A percentile compares a stretch with the other conserved stretches of the same genome.
Conservation (phyloP, 2,329 filamentous ascomycete genomes). For the Leptographium flavum region DNA sequence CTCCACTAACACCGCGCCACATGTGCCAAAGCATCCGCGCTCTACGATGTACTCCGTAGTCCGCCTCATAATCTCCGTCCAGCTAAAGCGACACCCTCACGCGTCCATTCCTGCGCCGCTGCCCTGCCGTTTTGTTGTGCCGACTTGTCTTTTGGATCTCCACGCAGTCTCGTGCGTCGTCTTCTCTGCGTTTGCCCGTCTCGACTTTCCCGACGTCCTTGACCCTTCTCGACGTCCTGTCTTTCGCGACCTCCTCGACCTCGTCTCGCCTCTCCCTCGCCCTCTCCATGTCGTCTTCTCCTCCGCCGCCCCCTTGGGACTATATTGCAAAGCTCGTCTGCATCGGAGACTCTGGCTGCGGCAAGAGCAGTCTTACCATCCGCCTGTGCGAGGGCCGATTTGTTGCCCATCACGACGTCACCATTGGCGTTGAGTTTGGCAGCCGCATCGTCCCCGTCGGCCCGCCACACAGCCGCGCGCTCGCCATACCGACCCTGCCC, state of each 20-base stretch:
- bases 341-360: slow-evolving; percentile 91
- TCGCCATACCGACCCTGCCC: slow-evolving; percentile 1
- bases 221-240: too few species aligned
- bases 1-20: background rate
- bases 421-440: slow-evolving; percentile 92
- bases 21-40: background rate
- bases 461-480: slow-evolving; percentile 49
- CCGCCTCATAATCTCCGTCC: background rate
- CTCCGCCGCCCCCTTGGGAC: slow-evolving; percentile 60
- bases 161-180: too few species aligned
- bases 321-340: slow-evolving; percentile 98
- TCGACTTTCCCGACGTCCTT: too few species aligned
- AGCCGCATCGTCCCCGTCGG: slow-evolving; percentile 85
- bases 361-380: slow-evolving; percentile 88
- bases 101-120: background rate
- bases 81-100: background rate
- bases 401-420: slow-evolving; percentile 88
- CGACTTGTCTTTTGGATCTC: too few species aligned
- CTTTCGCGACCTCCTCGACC: background rate
- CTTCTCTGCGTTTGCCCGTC: background rate
- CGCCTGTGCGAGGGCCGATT: slow-evolving; percentile 95
- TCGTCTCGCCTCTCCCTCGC: background rate
- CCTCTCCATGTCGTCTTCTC: slow-evolving; percentile 31
- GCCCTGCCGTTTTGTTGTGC: too few species aligned
- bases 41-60: background rate